Conservation (phyloP, 257 asterid species). For the Gentiana straminea region DNA sequence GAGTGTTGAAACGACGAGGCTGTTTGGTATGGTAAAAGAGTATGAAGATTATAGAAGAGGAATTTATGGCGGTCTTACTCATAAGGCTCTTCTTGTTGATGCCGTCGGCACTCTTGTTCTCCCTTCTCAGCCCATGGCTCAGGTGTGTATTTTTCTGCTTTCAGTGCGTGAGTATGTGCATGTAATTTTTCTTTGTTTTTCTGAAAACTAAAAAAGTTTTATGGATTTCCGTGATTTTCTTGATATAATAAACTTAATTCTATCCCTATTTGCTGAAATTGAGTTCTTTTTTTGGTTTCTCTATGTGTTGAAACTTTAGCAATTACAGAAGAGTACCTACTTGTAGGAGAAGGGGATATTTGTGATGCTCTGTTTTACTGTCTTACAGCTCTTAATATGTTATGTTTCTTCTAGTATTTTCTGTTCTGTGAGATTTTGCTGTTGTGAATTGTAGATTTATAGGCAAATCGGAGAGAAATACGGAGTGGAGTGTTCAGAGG, state of each 20-base stretch:
- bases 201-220: neutral
- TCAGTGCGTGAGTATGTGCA: neutral
- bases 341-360: too few species aligned
- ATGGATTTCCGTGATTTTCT: neutral
- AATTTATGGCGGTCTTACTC: constrained; percentile 83
- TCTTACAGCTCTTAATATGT: neutral
- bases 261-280: neutral
- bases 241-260: neutral
- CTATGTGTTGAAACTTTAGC: neutral
- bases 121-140: constrained; percentile 99
- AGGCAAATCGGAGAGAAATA: constrained; percentile 90
- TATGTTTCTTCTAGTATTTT: neutral
- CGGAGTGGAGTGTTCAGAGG: constrained; percentile 81
- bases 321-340: too few species aligned
- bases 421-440: neutral
- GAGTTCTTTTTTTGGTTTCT: neutral
- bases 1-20: constrained; percentile 17
- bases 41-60: constrained; percentile 87
- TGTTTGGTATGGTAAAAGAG: constrained; percentile 55
- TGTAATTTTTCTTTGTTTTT: neutral
- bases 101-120: constrained; percentile 92
- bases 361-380: too few species aligned
- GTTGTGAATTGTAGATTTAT: constrained; percentile 45
- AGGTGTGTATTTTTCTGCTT: constrained; percentile 32
- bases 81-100: constrained; percentile 87